Base-by-base conservation (phyloP, 192 early-diverging fungal species). In the Chytriomyces confervae region DNA sequence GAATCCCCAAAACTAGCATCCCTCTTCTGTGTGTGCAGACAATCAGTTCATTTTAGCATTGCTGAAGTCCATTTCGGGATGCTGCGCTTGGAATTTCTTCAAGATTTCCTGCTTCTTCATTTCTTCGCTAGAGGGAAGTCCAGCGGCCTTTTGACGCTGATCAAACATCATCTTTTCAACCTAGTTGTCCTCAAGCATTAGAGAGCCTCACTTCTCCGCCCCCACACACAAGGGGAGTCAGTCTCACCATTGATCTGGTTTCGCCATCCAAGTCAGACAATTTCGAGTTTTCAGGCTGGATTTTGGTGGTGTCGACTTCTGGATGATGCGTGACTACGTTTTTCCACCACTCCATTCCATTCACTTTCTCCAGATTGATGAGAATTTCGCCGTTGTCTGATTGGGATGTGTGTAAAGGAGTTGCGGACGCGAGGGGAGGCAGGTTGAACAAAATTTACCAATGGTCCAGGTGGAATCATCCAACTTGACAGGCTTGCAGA, bases 161-260 rank as follows among this genome's bases (percentile, higher is more conserved):
- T 97, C 95, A 85, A 91, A 97, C 94, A 96, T 95, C 95, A 96
- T 96, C 80, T 96, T 96, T 75, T 96, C 95, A 45, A 96, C 79
- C 79, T 80, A 70, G 16, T 16, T n/a, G 5, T 23, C 46, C 47
- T 20, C 3, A 16, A 69, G 29, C 10, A 62, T 69, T 67, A 46
- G 10, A 69, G 36, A 2, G n/a, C 36, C n/a, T n/a, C 64, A 29
- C 29, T n/a, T 16, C 13, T 16, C 64, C n/a, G 1, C 18, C n/a
- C 18, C 1, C 29, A 27, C n/a, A 18, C 18, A 16, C 18, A 66
- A 29, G 20, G 20, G 36, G 36, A 66, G 3, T 27, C n/a, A 18
- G 36, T 16, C 65, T 23, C 62, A 82, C 94, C 95, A 97, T 97
- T 46, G 87, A 87, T 18, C 95, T 77, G 2, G 95, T 97, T 69